Conservation (phyloP, 371 early-diverging fungal genomes). For the Rhizopus sp. region DNA sequence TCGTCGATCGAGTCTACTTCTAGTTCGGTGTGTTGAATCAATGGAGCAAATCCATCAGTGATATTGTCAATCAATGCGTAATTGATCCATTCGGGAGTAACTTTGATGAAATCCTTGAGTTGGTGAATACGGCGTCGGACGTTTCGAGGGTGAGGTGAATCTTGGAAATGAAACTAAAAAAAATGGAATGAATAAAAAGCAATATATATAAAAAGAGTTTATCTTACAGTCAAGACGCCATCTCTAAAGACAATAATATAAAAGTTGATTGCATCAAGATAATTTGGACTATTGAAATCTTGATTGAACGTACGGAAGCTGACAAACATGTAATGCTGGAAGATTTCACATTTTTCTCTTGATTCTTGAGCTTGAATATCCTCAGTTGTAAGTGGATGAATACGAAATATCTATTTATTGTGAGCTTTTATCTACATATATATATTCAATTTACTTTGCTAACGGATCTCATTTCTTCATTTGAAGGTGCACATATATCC, state of each 20-base stretch:
- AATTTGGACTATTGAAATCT: constrained; percentile 68
- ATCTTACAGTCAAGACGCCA: constrained; percentile 62
- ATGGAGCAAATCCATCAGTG: constrained; percentile 82
- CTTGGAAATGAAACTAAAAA: constrained; percentile 62
- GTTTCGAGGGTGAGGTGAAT: constrained; percentile 61
- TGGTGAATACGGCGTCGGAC: constrained; percentile 65
- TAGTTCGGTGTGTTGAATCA: constrained; percentile 75
- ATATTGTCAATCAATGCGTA: constrained; percentile 89
- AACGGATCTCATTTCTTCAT: constrained; percentile 75
- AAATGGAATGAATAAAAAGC: background rate
- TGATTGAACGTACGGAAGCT: constrained; percentile 80
- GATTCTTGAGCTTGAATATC: constrained; percentile 91
- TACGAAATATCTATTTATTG: constrained; percentile 50
- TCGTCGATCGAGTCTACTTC: constrained; percentile 94
- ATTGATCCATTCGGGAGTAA: constrained; percentile 86
- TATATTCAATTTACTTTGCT: constrained; percentile 50
- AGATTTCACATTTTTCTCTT: constrained; percentile 93
- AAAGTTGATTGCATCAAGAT: constrained; percentile 79
- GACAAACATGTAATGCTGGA: constrained; percentile 90
- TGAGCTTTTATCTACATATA: background rate
- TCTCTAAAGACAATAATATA: constrained; percentile 80
- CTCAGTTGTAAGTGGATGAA: constrained; percentile 90
- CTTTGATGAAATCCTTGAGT: constrained; percentile 61
- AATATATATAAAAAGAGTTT: background rate
- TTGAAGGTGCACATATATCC: constrained; percentile 80